Evolutionary conservation across 2,329 filamentous ascomycete species (phyloP).

Genomic region (Orbilia blumenaviensis): DNA sequence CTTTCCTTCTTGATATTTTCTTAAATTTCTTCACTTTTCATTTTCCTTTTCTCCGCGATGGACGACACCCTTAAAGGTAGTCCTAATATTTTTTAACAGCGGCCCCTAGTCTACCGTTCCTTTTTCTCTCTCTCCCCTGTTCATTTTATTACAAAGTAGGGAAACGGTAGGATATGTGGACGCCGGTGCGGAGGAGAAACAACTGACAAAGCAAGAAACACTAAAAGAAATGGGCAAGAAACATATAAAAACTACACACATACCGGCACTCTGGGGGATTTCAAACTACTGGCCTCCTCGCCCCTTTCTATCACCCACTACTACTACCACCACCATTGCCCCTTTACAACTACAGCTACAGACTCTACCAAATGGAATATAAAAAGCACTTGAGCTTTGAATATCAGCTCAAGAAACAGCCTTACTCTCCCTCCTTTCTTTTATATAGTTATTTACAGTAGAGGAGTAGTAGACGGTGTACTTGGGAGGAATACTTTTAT

Average conservation of each 20-base stretch:
- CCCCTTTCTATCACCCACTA: too few species aligned
- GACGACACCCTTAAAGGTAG: background rate
- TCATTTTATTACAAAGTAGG: background rate
- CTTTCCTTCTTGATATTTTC: background rate
- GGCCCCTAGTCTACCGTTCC: background rate
- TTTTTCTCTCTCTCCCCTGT: background rate
- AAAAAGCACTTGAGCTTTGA: constrained; percentile 1
- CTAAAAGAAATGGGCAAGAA: background rate
- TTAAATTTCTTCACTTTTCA: background rate
- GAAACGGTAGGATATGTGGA: background rate
- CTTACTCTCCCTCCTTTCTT: background rate
- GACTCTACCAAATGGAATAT: constrained; percentile 12
- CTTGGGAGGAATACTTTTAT: too few species aligned
- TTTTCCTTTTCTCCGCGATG: background rate
- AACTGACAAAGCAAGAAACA: background rate
- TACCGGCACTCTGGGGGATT: background rate
- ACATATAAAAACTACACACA: too few species aligned
- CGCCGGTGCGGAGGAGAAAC: background rate
- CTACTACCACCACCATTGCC: background rate
- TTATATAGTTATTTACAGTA: too few species aligned
- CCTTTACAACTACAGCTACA: background rate
- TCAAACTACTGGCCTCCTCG: background rate
- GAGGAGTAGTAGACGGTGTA: too few species aligned
- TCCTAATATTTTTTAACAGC: background rate
- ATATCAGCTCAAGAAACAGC: background rate